These are phyloP conservation scores for Septoria petroselini DNA, from an alignment of 2,329 filamentous ascomycete species.

Conservation along the genomic window DNA sequence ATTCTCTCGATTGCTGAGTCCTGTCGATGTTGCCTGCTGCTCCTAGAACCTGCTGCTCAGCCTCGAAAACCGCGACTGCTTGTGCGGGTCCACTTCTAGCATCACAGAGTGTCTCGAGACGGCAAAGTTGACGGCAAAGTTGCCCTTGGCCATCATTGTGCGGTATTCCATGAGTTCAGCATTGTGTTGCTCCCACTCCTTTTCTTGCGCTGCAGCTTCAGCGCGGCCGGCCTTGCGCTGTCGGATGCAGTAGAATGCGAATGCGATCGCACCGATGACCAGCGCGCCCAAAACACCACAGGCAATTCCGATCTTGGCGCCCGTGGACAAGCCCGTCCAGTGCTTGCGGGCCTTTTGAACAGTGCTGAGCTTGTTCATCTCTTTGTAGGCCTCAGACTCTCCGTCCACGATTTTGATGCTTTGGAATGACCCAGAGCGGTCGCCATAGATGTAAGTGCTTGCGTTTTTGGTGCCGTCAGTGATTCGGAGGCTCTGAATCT, in stretches of 20 bases:
- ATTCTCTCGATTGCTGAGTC: not conserved
- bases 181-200: slow-evolving; percentile 45
- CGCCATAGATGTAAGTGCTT: slow-evolving; percentile 42
- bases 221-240: slow-evolving; percentile 51
- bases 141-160: slow-evolving; percentile 32
- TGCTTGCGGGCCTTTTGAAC: slow-evolving; percentile 43
- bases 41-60: slow-evolving; percentile 15
- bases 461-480: slow-evolving; percentile 38
- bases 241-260: slow-evolving; percentile 48
- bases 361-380: slow-evolving; percentile 42
- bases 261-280: slow-evolving; percentile 35
- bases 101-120: slow-evolving; percentile 23
- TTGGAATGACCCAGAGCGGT: slow-evolving; percentile 39
- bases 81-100: slow-evolving; percentile 21
- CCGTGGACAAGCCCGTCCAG: slow-evolving; percentile 45
- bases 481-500: slow-evolving; percentile 37
- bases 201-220: slow-evolving; percentile 49
- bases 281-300: slow-evolving; percentile 45
- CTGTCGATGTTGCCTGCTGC: not conserved
- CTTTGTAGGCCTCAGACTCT: slow-evolving; percentile 33
- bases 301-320: slow-evolving; percentile 51
- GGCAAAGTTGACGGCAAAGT: slow-evolving; percentile 30
- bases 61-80: slow-evolving; percentile 14
- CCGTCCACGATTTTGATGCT: slow-evolving; percentile 47
- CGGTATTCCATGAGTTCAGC: slow-evolving; percentile 37